These are phyloP conservation scores for Penicillium pancosmium DNA, from an alignment of 495 filamentous ascomycete species.

Conservation along the genomic window DNA sequence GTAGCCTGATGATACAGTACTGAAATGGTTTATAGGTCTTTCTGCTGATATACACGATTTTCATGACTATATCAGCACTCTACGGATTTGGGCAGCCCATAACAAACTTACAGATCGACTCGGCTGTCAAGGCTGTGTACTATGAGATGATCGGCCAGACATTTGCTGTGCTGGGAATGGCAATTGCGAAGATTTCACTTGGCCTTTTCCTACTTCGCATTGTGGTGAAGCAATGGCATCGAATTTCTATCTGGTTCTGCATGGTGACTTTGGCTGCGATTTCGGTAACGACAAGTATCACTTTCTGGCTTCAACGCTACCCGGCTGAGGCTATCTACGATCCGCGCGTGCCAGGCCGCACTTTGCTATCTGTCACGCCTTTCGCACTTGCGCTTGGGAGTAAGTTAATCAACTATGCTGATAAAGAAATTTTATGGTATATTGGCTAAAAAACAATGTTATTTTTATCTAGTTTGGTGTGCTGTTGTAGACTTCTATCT, in stretches of 20 bases:
- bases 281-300: slow-evolving; percentile 19
- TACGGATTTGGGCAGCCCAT: slow-evolving; percentile 26
- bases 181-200: slow-evolving; percentile 27
- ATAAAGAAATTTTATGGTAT: background rate
- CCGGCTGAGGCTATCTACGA: slow-evolving; percentile 23
- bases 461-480: slow-evolving; percentile 21
- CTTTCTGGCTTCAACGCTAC: slow-evolving; percentile 21
- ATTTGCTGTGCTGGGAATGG: slow-evolving; percentile 26
- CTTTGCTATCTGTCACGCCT: slow-evolving; percentile 15
- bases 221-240: slow-evolving; percentile 27
- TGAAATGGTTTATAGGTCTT: slow-evolving; percentile 17
- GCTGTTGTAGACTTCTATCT: slow-evolving; percentile 29
- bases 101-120: slow-evolving; percentile 11
- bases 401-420: background rate
- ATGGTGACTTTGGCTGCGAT: slow-evolving; percentile 21
- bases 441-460: background rate
- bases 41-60: slow-evolving; percentile 22
- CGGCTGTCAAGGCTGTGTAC: slow-evolving; percentile 23
- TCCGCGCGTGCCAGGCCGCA: slow-evolving; percentile 20
- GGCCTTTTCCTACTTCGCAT: slow-evolving; percentile 26
- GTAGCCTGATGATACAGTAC: background rate
- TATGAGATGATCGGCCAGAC: slow-evolving; percentile 26
- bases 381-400: slow-evolving; percentile 23
- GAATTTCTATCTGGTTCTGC: slow-evolving; percentile 23
- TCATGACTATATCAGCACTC: slow-evolving; percentile 17